Base-by-base conservation (phyloP, 73 alveolate species). In the Breviolum minutum region DNA sequence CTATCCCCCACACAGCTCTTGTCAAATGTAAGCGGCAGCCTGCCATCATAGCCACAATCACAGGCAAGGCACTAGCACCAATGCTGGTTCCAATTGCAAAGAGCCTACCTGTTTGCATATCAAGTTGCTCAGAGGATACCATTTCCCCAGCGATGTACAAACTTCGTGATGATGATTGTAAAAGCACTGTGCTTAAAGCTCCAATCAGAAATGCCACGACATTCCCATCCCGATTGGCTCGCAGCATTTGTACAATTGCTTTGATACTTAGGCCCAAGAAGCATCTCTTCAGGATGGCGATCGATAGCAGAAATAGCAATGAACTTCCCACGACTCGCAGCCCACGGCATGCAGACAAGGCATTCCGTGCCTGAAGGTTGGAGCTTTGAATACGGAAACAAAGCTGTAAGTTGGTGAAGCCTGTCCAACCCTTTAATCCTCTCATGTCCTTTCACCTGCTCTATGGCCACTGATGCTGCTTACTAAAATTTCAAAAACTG, bases 1-100 rank as follows among this genome's bases (percentile, higher is more conserved):
- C 89, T 9, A 92, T 74, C 90, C 98, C 98, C 98, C 98, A 92
- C 22, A 92, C 98, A 60, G 98, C 98, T 32, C 98, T 76, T 2
- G 98, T 74, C 91, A 92, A 69, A 81, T 92, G 98, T 20, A 66
- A 69, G 40, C 98, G 90, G 48, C 69, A 32, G 90, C 98, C 69
- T 6, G 98, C 90, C 98, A 92, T 92, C 69, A 81, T 81, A 54
- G 98, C 98, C 27, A 92, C 79, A 29, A 92, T 24, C 86, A 92
- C 61, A 40, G 98, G 98, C 66, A 32, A 27, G 81, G 60, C 73
- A 8, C 91, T 92, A 32, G 84, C 98, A 27, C 98, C 98, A 20
- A 62, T 64, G 54, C 89, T 73, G 91, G 98, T 92, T 32, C 98
- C 98, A 70, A 92, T 92, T 29, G 98, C 87, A 30, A 92, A 81